Conservation (phyloP, 1,284 basidiomycete species). For the Leccinum pachyderme region DNA sequence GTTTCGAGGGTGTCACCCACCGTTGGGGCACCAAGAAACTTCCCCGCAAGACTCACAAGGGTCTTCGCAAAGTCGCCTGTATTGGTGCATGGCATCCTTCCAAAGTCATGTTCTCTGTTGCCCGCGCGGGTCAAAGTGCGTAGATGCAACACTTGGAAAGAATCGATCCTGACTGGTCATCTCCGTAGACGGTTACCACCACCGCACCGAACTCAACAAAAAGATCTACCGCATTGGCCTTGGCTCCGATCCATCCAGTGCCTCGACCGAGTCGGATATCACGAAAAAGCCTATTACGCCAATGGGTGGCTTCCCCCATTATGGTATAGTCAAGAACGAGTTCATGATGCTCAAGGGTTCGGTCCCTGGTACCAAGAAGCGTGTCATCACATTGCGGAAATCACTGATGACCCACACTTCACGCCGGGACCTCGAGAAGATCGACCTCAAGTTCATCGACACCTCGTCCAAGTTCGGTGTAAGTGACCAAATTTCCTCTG, state of each 20-base stretch:
- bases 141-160: constrained; percentile 14
- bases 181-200: constrained; percentile 89
- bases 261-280: constrained; percentile 91
- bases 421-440: constrained; percentile 92
- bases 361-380: constrained; percentile 95
- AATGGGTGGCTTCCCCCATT: constrained; percentile 99
- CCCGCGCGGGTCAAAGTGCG: constrained; percentile 98
- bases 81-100: constrained; percentile 99
- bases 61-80: constrained; percentile 99
- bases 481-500: constrained; percentile 35
- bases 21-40: constrained; percentile 99
- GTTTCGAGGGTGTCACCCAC: constrained; percentile 99
- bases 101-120: constrained; percentile 99
- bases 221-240: constrained; percentile 97
- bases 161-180: constrained; percentile 13
- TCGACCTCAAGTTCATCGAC: constrained; percentile 98
- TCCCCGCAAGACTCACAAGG: constrained; percentile 98
- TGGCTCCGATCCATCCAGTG: constrained; percentile 80
- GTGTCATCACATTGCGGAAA: constrained; percentile 91
- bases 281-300: constrained; percentile 97
- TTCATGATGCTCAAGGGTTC: constrained; percentile 96
- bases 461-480: constrained; percentile 94
- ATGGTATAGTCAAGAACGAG: constrained; percentile 98
- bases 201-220: constrained; percentile 98
- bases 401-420: constrained; percentile 87